These are phyloP conservation scores for Trypanosoma cruzi DNA, from an alignment of 208 protist species.

Conservation along the genomic window DNA sequence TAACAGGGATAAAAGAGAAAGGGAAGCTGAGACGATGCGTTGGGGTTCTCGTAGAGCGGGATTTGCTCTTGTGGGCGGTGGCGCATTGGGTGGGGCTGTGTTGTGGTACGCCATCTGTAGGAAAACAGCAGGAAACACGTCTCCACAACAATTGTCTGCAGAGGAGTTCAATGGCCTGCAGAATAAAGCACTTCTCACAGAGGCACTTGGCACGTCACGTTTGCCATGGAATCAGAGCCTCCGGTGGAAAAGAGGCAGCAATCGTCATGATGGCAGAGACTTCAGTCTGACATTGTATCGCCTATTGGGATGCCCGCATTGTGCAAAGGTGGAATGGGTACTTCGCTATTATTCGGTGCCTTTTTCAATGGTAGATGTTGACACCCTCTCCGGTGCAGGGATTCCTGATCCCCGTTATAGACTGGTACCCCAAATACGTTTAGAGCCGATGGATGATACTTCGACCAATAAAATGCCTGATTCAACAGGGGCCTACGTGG, in stretches of 20 bases:
- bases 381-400: slow-evolving; percentile 66
- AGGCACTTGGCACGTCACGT: slow-evolving; percentile 44
- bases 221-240: slow-evolving; percentile 48
- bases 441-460: slow-evolving; percentile 31
- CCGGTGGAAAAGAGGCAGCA: slow-evolving; percentile 1
- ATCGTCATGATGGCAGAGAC: slow-evolving; percentile 32
- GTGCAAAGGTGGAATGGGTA: slow-evolving; percentile 81
- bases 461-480: neutral
- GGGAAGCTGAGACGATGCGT: slow-evolving; percentile 15
- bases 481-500: slow-evolving; percentile 38
- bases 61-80: slow-evolving; percentile 8
- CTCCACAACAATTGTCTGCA: slow-evolving; percentile 34
- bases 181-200: slow-evolving; percentile 37
- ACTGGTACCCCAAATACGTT: slow-evolving; percentile 72
- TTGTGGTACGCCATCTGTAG: slow-evolving; percentile 11
- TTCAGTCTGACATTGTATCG: slow-evolving; percentile 66
- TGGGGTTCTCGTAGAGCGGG: slow-evolving; percentile 6
- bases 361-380: slow-evolving; percentile 64
- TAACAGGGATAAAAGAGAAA: slow-evolving; percentile 1
- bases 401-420: slow-evolving; percentile 66
- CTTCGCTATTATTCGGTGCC: slow-evolving; percentile 68
- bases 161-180: slow-evolving; percentile 76
- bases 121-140: neutral
- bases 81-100: neutral
- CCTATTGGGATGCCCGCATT: slow-evolving; percentile 84